Conservation (phyloP, 768 basidiomycete species). For the Boletus vinaceobasis region DNA sequence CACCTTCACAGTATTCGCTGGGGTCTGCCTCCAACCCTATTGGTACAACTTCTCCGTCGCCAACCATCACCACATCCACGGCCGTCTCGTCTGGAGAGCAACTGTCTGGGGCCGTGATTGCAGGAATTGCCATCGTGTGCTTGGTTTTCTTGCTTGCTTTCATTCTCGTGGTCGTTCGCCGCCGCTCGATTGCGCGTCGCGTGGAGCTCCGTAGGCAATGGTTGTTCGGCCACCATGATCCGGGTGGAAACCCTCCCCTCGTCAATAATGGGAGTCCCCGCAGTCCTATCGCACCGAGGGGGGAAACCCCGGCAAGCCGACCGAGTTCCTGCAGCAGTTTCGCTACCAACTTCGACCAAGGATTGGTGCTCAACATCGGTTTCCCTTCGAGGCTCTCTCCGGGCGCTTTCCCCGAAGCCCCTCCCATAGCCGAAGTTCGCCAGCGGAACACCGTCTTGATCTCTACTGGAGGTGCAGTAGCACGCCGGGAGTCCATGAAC, state of each 20-base stretch:
- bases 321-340: constrained; percentile 56
- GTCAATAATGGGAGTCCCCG: constrained; percentile 11
- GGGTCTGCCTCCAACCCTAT: constrained; percentile 10
- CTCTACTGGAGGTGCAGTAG: constrained; percentile 21
- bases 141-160: constrained; percentile 32
- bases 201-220: constrained; percentile 40
- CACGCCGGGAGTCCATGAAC: constrained; percentile 37
- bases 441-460: constrained; percentile 29
- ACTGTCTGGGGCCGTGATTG: constrained; percentile 45
- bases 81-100: constrained; percentile 21
- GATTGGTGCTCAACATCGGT: constrained; percentile 25
- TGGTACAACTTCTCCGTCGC: constrained; percentile 12
- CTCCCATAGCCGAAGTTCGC: constrained; percentile 56
- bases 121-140: constrained; percentile 40
- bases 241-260: background rate
- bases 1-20: constrained; percentile 1
- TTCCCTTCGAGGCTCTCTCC: constrained; percentile 12
- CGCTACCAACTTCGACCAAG: constrained; percentile 58
- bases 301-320: constrained; percentile 21
- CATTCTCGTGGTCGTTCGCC: constrained; percentile 44
- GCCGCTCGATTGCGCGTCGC: constrained; percentile 42
- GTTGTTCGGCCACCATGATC: constrained; percentile 33
- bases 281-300: no score
- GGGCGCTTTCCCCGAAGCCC: constrained; percentile 36
- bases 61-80: constrained; percentile 8